phyloP scores from a whole-genome alignment of 192 early-diverging fungal species.

The Backusella parvicylindrica region DNA sequence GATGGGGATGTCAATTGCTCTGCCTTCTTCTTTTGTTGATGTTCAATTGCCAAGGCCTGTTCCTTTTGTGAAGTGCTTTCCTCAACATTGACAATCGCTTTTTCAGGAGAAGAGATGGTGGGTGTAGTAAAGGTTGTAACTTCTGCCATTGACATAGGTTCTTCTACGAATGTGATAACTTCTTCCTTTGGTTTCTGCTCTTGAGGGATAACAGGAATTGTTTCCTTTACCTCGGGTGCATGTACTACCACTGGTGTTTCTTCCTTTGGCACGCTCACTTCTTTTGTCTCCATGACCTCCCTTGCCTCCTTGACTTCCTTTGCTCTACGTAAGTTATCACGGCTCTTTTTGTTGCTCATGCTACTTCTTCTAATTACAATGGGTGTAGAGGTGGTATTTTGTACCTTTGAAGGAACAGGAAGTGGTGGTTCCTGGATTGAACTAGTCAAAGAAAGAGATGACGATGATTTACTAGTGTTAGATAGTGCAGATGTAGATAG shows the following conservation, averaged over 20 bases:
- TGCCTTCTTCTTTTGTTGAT: neutral
- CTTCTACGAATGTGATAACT: neutral
- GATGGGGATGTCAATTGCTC: neutral
- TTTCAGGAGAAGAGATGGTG: neutral
- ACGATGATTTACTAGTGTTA: neutral
- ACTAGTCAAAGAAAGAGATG: neutral
- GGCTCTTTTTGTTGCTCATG: constrained; percentile 28
- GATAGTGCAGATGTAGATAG: neutral
- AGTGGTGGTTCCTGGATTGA: neutral
- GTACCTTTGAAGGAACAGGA: neutral
- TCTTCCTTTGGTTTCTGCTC: neutral
- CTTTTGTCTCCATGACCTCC: neutral
- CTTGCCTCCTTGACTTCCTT: constrained; percentile 10
- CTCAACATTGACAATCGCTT: neutral
- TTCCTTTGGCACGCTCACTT: neutral
- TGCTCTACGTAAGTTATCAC: constrained; percentile 18
- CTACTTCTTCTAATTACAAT: constrained; percentile 20
- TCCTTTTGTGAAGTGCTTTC: neutral
- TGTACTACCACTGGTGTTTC: neutral
- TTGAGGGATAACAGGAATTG: neutral
- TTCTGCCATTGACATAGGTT: neutral
- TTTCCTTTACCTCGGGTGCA: neutral
- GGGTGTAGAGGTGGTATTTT: neutral
- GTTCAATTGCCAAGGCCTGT: neutral
- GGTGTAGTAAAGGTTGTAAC: no score